A percentile compares a stretch with the other conserved stretches of the same genome.
phyloP scores from a whole-genome alignment of 2,329 filamentous ascomycete genomes.

The Taxawa tesnikishii region DNA sequence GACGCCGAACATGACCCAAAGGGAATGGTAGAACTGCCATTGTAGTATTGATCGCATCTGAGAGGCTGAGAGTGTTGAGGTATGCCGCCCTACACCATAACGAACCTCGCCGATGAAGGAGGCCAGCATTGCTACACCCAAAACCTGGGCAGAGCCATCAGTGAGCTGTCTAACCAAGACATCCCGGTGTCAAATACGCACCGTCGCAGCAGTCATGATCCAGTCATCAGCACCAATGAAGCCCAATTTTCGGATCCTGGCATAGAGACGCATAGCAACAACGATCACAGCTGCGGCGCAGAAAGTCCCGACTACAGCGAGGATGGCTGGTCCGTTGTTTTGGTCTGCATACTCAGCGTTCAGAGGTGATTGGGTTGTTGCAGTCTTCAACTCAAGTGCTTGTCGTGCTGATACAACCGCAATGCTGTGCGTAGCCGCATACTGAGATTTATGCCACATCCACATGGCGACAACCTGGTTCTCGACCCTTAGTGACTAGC shows the following conservation, averaged over 20 bases:
- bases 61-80: constrained; percentile 10
- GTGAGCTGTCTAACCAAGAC: too few species aligned
- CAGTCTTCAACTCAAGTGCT: too few species aligned
- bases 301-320: constrained; percentile 8
- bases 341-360: constrained; percentile 2
- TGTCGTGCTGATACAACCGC: too few species aligned
- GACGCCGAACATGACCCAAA: constrained; percentile 34
- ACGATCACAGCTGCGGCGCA: constrained; percentile 7
- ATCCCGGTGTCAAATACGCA: too few species aligned
- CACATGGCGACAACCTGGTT: too few species aligned
- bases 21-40: constrained; percentile 32
- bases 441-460: too few species aligned
- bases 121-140: constrained; percentile 18
- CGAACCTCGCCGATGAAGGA: constrained; percentile 33
- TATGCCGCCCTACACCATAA: constrained; percentile 36
- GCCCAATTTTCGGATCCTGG: constrained; percentile 33
- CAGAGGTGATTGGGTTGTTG: too few species aligned
- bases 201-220: constrained; percentile 28
- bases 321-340: constrained; percentile 6
- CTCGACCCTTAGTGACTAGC: too few species aligned
- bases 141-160: too few species aligned
- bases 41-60: constrained; percentile 27
- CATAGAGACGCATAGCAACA: constrained; percentile 12
- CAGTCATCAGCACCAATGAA: constrained; percentile 39
- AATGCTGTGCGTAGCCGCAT: too few species aligned